A percentile compares a stretch with the other conserved stretches of the same genome.
Evolutionary conservation across 768 basidiomycete genomes (phyloP).

Genomic region (Rhodotorula graminis): DNA sequence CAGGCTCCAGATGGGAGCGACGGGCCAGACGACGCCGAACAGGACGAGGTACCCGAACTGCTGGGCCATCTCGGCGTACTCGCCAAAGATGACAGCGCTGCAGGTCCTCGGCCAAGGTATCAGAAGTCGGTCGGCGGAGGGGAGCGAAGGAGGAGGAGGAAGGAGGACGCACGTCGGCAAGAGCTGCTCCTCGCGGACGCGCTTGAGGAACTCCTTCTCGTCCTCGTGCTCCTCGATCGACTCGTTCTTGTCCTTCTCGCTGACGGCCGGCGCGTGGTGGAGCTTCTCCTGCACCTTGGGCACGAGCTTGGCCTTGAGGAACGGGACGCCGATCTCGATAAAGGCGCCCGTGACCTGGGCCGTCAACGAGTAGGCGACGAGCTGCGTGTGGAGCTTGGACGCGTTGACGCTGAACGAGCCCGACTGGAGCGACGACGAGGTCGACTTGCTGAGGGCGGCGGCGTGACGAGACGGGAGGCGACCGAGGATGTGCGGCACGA

Average conservation of each 20-base stretch:
- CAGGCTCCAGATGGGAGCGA: slow-evolving; percentile 81
- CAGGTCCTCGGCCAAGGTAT: too few relatives aligned
- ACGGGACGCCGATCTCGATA: slow-evolving; percentile 43
- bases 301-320: slow-evolving; percentile 25
- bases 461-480: slow-evolving; percentile 26
- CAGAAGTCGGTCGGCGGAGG: too few relatives aligned
- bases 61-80: slow-evolving; percentile 89
- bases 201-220: slow-evolving; percentile 74
- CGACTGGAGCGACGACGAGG: slow-evolving; percentile 51
- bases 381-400: slow-evolving; percentile 72
- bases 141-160: not conserved
- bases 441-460: slow-evolving; percentile 14
- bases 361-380: slow-evolving; percentile 72
- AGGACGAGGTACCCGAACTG: slow-evolving; percentile 74
- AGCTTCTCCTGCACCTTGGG: slow-evolving; percentile 41
- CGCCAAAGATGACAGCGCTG: slow-evolving; percentile 66
- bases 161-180: slow-evolving; percentile 56
- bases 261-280: slow-evolving; percentile 39
- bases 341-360: slow-evolving; percentile 65
- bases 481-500: slow-evolving; percentile 37
- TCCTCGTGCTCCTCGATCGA: slow-evolving; percentile 48
- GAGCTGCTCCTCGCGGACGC: slow-evolving; percentile 68
- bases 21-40: slow-evolving; percentile 91
- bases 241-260: slow-evolving; percentile 55
- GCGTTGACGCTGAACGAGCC: slow-evolving; percentile 56